Evolutionary conservation across 805 yeast species (phyloP).

Genomic region (Cyberlindnera americana): DNA sequence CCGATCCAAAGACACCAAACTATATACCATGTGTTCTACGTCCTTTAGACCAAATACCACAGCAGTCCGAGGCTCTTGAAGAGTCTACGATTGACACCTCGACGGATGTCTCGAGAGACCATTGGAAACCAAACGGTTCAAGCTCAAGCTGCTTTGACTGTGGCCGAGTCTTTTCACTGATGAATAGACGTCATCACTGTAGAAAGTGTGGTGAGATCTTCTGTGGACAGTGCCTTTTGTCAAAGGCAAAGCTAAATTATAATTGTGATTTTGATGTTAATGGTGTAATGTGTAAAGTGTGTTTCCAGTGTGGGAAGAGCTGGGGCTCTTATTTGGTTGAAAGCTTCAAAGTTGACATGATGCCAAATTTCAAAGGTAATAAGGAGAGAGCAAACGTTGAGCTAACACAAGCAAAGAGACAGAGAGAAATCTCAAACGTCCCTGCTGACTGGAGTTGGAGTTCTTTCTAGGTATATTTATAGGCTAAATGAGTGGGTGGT

Average conservation of each 20-base stretch:
- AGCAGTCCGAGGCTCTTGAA: neutral
- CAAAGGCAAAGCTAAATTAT: constrained; percentile 41
- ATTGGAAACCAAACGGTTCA: constrained; percentile 63
- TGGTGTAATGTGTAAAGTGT: constrained; percentile 57
- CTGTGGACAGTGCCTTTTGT: constrained; percentile 57
- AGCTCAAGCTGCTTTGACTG: constrained; percentile 60
- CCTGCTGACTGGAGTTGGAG: constrained; percentile 73
- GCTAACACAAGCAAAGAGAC: neutral
- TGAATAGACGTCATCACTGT: constrained; percentile 69
- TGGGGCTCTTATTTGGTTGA: constrained; percentile 40
- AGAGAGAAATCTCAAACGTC: constrained; percentile 27
- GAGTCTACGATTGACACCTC: constrained; percentile 7
- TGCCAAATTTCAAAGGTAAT: constrained; percentile 16
- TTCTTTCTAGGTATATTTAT: constrained; percentile 39
- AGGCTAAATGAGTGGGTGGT: too few species aligned
- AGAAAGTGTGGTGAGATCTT: constrained; percentile 69
- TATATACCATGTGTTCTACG: constrained; percentile 77
- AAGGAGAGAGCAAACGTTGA: neutral
- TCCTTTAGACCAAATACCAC: constrained; percentile 24
- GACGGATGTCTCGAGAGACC: constrained; percentile 36
- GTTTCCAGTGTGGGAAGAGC: constrained; percentile 52
- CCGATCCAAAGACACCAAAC: constrained; percentile 68
- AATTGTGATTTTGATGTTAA: constrained; percentile 45
- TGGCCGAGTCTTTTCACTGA: constrained; percentile 53
- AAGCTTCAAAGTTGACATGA: constrained; percentile 19